Evolutionary conservation across 1,284 basidiomycete genomes (phyloP).

Genomic region (Tilletiopsis washingtonensis): DNA sequence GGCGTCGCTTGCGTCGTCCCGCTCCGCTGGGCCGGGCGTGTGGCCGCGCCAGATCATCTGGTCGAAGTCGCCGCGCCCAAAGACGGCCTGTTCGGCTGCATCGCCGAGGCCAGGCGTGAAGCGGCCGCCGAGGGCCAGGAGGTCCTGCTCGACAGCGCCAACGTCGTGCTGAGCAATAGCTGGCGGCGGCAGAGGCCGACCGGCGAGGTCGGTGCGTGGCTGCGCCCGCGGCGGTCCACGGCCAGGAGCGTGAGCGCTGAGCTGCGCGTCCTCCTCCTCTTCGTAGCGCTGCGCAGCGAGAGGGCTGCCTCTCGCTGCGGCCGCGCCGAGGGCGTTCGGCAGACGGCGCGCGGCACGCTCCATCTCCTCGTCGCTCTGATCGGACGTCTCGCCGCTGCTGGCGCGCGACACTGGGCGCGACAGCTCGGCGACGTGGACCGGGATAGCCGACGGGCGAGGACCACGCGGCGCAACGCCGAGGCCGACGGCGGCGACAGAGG

Average conservation of each 20-base stretch:
- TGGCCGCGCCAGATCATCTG: constrained; percentile 28
- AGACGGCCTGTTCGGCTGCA: constrained; percentile 21
- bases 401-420: too few species aligned
- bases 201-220: constrained; percentile 30
- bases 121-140: constrained; percentile 23
- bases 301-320: too few species aligned
- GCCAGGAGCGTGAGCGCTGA: too few species aligned
- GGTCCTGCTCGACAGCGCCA: constrained; percentile 15
- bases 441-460: too few species aligned
- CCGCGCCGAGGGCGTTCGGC: too few species aligned
- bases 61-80: constrained; percentile 33
- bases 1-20: background rate
- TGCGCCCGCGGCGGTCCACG: too few species aligned
- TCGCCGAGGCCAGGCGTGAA: constrained; percentile 16
- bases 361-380: constrained; percentile 34
- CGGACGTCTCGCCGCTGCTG: constrained; percentile 18
- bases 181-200: constrained; percentile 35
- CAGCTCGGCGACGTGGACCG: too few species aligned
- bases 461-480: too few species aligned
- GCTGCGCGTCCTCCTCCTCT: too few species aligned
- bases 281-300: too few species aligned
- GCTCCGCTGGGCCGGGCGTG: constrained; percentile 4
- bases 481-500: too few species aligned
- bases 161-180: constrained; percentile 31
- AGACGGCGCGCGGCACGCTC: constrained; percentile 21